Conservation (phyloP, 1,284 basidiomycete genomes). For the Tilletia walkeri region DNA sequence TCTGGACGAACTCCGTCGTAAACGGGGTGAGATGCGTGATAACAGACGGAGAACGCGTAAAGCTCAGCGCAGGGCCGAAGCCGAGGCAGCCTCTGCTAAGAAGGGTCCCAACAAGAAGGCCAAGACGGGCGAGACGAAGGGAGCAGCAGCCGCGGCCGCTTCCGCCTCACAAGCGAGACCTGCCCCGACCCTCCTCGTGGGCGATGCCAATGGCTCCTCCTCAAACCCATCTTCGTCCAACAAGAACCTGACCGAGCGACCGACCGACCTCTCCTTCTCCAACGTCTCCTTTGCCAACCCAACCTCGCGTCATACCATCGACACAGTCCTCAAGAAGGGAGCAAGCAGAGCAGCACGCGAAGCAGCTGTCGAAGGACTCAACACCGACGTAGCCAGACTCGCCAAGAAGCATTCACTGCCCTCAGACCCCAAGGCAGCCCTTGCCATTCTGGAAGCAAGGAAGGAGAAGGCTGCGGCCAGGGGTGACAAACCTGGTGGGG, state of each 20-base stretch:
- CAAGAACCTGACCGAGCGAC: constrained; percentile 28
- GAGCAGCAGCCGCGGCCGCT: constrained; percentile 26
- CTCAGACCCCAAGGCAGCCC: constrained; percentile 49
- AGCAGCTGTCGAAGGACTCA: constrained; percentile 15
- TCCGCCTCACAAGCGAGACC: constrained; percentile 27
- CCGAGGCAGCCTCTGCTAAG: background rate
- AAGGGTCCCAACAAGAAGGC: constrained; percentile 12
- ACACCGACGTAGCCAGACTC: constrained; percentile 18
- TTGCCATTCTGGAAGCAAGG: constrained; percentile 46
- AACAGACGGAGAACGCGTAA: constrained; percentile 46
- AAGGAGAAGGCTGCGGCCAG: constrained; percentile 40
- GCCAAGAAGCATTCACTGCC: constrained; percentile 46
- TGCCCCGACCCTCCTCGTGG: constrained; percentile 43
- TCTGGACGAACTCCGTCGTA: constrained; percentile 46
- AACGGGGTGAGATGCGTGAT: constrained; percentile 49
- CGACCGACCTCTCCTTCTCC: constrained; percentile 36
- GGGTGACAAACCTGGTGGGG: constrained; percentile 27
- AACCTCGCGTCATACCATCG: background rate
- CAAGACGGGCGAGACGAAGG: constrained; percentile 19
- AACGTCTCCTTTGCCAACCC: constrained; percentile 35
- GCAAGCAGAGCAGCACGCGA: constrained; percentile 7
- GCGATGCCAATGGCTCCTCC: constrained; percentile 23
- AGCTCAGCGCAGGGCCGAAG: constrained; percentile 31
- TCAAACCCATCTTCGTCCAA: constrained; percentile 11
- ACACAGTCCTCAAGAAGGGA: constrained; percentile 13